phyloP scores from a whole-genome alignment of 2,329 filamentous ascomycete genomes.

The Colletotrichum sp. region DNA sequence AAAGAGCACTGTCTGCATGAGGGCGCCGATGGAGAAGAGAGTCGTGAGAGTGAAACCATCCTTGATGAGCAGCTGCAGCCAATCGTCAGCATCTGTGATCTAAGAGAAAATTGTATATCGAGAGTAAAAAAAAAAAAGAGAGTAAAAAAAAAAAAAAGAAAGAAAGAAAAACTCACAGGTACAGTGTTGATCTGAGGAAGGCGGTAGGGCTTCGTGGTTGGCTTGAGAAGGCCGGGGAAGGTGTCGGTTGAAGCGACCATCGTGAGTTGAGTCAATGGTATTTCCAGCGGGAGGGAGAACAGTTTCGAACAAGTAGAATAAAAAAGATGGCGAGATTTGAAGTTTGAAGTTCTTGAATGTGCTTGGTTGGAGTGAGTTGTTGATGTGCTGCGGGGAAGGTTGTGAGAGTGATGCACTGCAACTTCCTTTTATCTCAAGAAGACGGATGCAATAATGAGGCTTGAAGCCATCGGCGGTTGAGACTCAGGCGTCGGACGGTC shows the following conservation, averaged over 20 bases:
- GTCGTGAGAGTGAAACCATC: slow-evolving; percentile 37
- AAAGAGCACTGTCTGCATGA: slow-evolving; percentile 37
- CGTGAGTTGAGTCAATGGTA: background rate
- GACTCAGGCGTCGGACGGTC: background rate
- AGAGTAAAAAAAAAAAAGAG: background rate
- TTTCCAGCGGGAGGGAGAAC: background rate
- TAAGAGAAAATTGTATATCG: background rate
- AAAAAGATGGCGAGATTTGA: background rate
- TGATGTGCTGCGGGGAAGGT: background rate
- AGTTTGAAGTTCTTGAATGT: background rate
- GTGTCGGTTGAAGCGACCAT: background rate
- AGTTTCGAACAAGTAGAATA: background rate
- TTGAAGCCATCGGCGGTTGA: background rate
- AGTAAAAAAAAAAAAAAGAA: background rate
- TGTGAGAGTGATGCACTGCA: background rate
- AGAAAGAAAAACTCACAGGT: background rate
- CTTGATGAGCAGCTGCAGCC: slow-evolving; percentile 27
- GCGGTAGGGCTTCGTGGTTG: background rate
- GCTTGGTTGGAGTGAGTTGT: background rate
- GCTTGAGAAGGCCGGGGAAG: background rate
- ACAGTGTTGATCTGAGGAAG: background rate
- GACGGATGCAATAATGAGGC: background rate
- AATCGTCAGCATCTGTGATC: background rate
- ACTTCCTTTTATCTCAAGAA: background rate
- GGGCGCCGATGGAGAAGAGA: slow-evolving; percentile 36